Evolutionary conservation across 106 monocot species (phyloP).

Genomic region (Narthecium ossifragum): DNA sequence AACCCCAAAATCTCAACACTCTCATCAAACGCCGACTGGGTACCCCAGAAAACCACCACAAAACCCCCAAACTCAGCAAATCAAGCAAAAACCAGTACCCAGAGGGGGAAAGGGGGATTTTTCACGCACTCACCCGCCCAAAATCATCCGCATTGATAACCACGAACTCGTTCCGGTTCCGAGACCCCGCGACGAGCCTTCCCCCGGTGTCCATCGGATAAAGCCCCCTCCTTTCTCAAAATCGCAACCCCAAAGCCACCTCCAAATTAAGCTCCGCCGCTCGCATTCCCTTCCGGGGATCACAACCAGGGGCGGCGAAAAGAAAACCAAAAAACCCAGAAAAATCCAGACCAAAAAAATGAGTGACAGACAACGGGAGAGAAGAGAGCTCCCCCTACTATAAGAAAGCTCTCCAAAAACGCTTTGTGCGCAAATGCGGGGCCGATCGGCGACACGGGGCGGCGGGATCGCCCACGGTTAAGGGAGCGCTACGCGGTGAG

Average conservation of each 20-base stretch:
- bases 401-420: not conserved
- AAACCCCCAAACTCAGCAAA: not conserved
- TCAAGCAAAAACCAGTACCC: not conserved
- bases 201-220: slow-evolving; percentile 39
- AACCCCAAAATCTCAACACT: too few relatives aligned
- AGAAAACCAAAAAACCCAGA: too few relatives aligned
- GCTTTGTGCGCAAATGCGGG: not conserved
- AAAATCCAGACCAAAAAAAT: too few relatives aligned
- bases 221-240: not conserved
- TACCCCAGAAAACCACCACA: not conserved
- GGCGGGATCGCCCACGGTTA: not conserved
- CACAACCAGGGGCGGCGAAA: too few relatives aligned
- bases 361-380: not conserved
- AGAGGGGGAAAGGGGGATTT: not conserved
- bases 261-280: not conserved
- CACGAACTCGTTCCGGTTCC: slow-evolving; percentile 59
- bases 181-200: slow-evolving; percentile 51
- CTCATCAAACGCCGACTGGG: not conserved
- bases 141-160: slow-evolving; percentile 65
- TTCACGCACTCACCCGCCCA: slow-evolving; percentile 27
- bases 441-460: not conserved
- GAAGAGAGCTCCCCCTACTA: not conserved
- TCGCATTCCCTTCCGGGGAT: not conserved
- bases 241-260: not conserved
- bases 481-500: not conserved